These are phyloP conservation scores for Excoecaria agallocha DNA, from an alignment of 345 rosid genomes.

Conservation along the genomic window DNA sequence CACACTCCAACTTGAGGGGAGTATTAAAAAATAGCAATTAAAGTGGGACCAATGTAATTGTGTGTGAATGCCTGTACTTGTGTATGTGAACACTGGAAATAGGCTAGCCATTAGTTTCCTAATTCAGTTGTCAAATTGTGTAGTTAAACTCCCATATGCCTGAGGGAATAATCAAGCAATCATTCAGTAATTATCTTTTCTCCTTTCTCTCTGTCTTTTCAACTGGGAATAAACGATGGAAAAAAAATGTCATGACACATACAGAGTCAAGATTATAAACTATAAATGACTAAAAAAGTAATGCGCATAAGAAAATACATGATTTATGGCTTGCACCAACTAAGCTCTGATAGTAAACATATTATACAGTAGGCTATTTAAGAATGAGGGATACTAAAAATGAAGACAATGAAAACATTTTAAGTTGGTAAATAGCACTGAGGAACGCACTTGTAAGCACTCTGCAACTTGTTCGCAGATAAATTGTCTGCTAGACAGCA, in stretches of 20 bases:
- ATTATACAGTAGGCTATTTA: not conserved
- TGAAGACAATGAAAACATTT: conserved; percentile 1
- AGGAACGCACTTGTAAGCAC: conserved; percentile 46
- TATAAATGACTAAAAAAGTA: not conserved
- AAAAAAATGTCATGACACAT: not conserved
- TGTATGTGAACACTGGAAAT: too few relatives aligned
- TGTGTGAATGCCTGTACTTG: too few relatives aligned
- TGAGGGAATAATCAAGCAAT: too few relatives aligned
- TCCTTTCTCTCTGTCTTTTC: too few relatives aligned
- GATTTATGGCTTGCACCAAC: not conserved
- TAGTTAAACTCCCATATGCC: too few relatives aligned
- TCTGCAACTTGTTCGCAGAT: conserved; percentile 59
- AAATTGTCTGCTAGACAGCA: conserved; percentile 55
- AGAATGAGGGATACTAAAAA: conserved; percentile 1
- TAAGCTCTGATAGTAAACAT: not conserved
- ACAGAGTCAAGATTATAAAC: not conserved
- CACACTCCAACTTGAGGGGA: too few relatives aligned
- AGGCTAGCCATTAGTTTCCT: too few relatives aligned
- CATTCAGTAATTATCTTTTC: too few relatives aligned
- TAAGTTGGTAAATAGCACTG: conserved; percentile 6
- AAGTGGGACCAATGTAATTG: too few relatives aligned
- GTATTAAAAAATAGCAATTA: too few relatives aligned
- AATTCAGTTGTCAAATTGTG: too few relatives aligned
- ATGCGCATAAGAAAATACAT: not conserved
- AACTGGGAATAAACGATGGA: conserved; percentile 11